Conservation (phyloP, 768 basidiomycete genomes). For the Paxillus ammoniavirescens region DNA sequence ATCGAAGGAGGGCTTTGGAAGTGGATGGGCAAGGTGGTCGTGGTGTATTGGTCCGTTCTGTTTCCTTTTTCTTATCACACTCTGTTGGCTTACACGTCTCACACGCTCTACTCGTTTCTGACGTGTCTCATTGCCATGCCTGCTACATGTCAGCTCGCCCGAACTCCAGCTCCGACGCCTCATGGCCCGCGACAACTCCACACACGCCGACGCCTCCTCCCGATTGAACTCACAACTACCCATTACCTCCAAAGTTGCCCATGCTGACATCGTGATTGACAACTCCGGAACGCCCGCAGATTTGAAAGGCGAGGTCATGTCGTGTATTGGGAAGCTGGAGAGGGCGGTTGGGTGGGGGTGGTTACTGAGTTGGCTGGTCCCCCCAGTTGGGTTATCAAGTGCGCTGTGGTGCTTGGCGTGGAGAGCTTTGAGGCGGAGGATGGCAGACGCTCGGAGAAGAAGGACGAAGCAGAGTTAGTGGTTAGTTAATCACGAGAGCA, state of each 20-base stretch:
- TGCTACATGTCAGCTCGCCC: constrained; percentile 53
- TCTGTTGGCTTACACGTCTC: neutral
- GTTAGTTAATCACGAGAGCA: too few relatives aligned
- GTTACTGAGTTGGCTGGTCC: constrained; percentile 61
- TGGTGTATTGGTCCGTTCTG: constrained; percentile 83
- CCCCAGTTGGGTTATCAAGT: constrained; percentile 51
- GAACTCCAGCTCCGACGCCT: constrained; percentile 84
- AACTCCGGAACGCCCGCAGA: constrained; percentile 79
- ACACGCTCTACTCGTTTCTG: neutral
- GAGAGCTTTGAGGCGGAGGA: constrained; percentile 28
- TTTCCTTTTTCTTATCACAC: neutral
- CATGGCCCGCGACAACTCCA: constrained; percentile 68
- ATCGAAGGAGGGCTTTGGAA: constrained; percentile 87
- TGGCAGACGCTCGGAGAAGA: constrained; percentile 5
- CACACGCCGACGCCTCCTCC: constrained; percentile 63
- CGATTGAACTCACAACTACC: constrained; percentile 82
- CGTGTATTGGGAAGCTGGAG: constrained; percentile 43
- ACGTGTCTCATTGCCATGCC: neutral
- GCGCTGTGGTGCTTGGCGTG: constrained; percentile 40
- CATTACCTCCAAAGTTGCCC: constrained; percentile 74
- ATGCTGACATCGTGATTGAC: constrained; percentile 85
- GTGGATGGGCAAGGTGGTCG: constrained; percentile 78
- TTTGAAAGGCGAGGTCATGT: constrained; percentile 46
- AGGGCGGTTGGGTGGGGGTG: constrained; percentile 54
- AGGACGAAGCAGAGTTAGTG: too few relatives aligned